phyloP scores from a whole-genome alignment of 2,329 filamentous ascomycete genomes.

The Pseudopyrenochaeta lycopersici region DNA sequence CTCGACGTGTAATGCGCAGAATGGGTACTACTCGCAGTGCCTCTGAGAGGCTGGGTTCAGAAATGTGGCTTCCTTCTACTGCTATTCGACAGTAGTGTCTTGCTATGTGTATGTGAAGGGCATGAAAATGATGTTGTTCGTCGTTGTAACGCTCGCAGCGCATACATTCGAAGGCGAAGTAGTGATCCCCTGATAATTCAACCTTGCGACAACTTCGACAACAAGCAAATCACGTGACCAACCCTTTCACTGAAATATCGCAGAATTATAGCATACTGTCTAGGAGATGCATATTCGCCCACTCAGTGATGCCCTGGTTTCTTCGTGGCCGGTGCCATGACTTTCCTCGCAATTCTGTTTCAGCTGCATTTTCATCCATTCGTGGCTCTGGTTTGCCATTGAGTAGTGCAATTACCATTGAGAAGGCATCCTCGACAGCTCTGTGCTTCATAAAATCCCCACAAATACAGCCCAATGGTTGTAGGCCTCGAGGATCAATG shows the following conservation, averaged over 20 bases:
- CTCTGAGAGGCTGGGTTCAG: not conserved
- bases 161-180: not conserved
- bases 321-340: too few relatives aligned
- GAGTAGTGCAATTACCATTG: too few relatives aligned
- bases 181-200: too few relatives aligned
- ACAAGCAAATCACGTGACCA: not conserved
- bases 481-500: not conserved
- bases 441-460: not conserved
- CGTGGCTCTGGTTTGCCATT: too few relatives aligned
- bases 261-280: too few relatives aligned
- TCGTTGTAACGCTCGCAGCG: not conserved
- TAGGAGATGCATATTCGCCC: too few relatives aligned
- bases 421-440: not conserved
- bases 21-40: conserved; percentile 41
- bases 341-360: too few relatives aligned
- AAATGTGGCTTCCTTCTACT: not conserved
- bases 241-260: not conserved
- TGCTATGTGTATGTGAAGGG: not conserved
- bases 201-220: too few relatives aligned
- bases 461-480: not conserved
- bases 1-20: conserved; percentile 27
- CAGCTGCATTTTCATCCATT: too few relatives aligned
- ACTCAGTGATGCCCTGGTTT: too few relatives aligned
- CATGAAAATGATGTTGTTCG: not conserved
- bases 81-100: too few relatives aligned